phyloP scores from a whole-genome alignment of 768 basidiomycete genomes.

The Neoboletus brunneissimus region DNA sequence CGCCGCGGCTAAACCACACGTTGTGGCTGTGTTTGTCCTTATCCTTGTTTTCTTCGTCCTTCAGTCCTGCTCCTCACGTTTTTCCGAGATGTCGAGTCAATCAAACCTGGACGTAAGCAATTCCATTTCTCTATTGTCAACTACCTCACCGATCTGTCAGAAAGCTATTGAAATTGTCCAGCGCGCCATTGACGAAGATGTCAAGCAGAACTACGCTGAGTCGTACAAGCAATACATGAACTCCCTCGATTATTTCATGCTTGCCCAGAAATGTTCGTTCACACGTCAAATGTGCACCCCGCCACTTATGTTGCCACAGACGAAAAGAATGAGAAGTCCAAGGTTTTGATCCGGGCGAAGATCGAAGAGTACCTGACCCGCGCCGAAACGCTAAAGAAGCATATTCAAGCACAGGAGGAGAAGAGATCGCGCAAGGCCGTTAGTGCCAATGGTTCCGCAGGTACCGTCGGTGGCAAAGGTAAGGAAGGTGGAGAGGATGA shows the following conservation, averaged over 20 bases:
- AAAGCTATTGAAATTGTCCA: conserved; percentile 90
- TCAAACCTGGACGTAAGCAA: conserved; percentile 47
- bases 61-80: not conserved
- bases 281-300: not conserved
- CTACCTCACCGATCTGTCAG: conserved; percentile 36
- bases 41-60: not conserved
- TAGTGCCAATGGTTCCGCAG: conserved; percentile 47
- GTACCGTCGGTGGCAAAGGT: conserved; percentile 43
- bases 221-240: conserved; percentile 96
- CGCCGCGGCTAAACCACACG: not conserved
- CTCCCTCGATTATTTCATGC: conserved; percentile 97
- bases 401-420: conserved; percentile 64
- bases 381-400: conserved; percentile 88
- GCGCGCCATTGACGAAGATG: conserved; percentile 89
- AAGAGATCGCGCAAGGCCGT: conserved; percentile 48
- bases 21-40: conserved; percentile 19
- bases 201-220: conserved; percentile 88
- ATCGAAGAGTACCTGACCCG: conserved; percentile 88
- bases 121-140: not conserved
- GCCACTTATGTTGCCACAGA: conserved; percentile 31
- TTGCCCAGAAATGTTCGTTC: conserved; percentile 81
- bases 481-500: conserved; percentile 59
- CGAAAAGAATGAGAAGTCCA: conserved; percentile 94
- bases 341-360: conserved; percentile 80
- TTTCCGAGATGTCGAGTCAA: conserved; percentile 39